Evolutionary conservation across 306 rosid species (phyloP).

Genomic region (Glycyrrhiza uralensis): DNA sequence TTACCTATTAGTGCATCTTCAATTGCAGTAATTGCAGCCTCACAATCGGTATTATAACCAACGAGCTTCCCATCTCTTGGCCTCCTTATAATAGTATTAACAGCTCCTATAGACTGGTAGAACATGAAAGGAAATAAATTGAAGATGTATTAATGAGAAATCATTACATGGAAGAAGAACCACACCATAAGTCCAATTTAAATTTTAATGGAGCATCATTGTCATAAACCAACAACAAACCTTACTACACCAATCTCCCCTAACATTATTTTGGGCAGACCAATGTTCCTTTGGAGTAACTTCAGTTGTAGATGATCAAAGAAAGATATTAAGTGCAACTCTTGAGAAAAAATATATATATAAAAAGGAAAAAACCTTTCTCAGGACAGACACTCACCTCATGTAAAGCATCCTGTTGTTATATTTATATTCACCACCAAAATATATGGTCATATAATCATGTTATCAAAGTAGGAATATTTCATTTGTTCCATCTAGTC

Average conservation of each 20-base stretch:
- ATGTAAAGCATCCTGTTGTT: no score
- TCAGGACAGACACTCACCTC: no score
- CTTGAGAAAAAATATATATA: no score
- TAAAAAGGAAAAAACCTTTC: no score
- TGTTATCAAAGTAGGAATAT: neutral
- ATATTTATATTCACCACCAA: neutral
- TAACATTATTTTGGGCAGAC: neutral
- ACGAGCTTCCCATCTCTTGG: conserved; percentile 41
- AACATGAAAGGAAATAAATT: neutral
- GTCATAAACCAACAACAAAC: no score
- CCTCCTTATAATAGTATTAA: conserved; percentile 47
- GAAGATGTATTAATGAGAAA: neutral
- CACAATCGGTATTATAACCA: conserved; percentile 52
- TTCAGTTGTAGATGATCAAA: no score
- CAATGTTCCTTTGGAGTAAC: neutral
- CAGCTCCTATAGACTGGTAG: conserved; percentile 43
- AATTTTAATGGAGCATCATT: no score
- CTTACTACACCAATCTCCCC: neutral
- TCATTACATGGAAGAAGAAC: neutral
- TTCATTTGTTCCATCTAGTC: neutral
- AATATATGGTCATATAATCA: neutral
- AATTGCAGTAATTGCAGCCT: conserved; percentile 48
- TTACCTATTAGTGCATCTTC: conserved; percentile 48
- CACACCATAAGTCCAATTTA: no score
- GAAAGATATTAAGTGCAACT: no score